These are phyloP conservation scores for Priceomyces melissophilus DNA, from an alignment of 805 yeast species.

Conservation along the genomic window DNA sequence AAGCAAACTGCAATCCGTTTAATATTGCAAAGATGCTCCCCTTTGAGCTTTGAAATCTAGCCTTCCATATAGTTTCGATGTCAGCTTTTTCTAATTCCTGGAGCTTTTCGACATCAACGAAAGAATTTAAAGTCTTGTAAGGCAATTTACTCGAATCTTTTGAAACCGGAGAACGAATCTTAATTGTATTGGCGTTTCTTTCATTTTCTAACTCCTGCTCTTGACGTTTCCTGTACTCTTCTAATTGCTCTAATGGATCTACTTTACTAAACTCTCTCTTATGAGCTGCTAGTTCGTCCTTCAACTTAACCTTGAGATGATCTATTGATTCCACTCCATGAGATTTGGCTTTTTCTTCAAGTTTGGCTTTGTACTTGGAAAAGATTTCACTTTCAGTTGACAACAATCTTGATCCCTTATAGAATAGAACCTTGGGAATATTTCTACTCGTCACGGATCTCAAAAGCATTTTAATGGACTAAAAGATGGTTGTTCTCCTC, in stretches of 20 bases:
- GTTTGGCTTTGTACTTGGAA: constrained; percentile 27
- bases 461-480: no score
- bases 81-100: constrained; percentile 54
- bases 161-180: constrained; percentile 33
- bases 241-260: constrained; percentile 71
- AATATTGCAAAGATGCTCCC: constrained; percentile 64
- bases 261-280: constrained; percentile 56
- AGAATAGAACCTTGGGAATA: no score
- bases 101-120: constrained; percentile 66
- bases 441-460: no score
- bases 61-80: constrained; percentile 82
- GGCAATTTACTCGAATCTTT: constrained; percentile 43
- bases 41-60: constrained; percentile 66
- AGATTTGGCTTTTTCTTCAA: constrained; percentile 32
- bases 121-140: constrained; percentile 70
- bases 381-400: constrained; percentile 1
- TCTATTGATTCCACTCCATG: constrained; percentile 43
- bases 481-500: no score
- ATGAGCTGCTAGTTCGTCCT: constrained; percentile 54
- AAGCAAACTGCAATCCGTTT: constrained; percentile 55
- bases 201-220: constrained; percentile 23
- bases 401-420: no score
- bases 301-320: constrained; percentile 59
- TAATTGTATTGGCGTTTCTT: constrained; percentile 22
- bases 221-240: constrained; percentile 46